A percentile compares a stretch with the other conserved stretches of the same genome.
Evolutionary conservation across 192 early-diverging fungal genomes (phyloP).

Genomic region (Linnemannia hyalina): DNA sequence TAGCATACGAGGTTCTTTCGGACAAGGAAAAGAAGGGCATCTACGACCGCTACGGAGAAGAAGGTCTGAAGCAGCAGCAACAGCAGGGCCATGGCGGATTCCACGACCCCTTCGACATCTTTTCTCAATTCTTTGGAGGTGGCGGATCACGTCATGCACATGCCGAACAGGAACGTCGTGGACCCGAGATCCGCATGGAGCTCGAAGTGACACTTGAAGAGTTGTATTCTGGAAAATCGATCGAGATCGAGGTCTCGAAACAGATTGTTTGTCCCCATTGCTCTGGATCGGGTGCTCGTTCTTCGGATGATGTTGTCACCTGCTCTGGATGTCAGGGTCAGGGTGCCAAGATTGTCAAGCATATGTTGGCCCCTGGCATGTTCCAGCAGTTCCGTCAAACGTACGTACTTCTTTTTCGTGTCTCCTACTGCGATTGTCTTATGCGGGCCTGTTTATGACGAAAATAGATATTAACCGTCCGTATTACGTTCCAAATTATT

Average conservation of each 20-base stretch:
- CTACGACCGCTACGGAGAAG: slow-evolving; percentile 96
- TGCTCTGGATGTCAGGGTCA: slow-evolving; percentile 85
- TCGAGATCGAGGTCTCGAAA: slow-evolving; percentile 95
- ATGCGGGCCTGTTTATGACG: no score
- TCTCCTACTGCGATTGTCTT: not conserved
- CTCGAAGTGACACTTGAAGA: slow-evolving; percentile 92
- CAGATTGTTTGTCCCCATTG: slow-evolving; percentile 95
- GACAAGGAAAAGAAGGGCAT: slow-evolving; percentile 93
- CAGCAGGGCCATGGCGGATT: slow-evolving; percentile 71
- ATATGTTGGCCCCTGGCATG: slow-evolving; percentile 93
- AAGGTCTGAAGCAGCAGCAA: slow-evolving; percentile 86
- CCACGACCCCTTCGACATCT: slow-evolving; percentile 99
- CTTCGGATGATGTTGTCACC: slow-evolving; percentile 84
- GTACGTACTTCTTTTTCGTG: slow-evolving; percentile 31
- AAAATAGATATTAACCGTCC: no score
- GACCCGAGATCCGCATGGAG: slow-evolving; percentile 82
- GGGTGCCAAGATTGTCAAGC: slow-evolving; percentile 85
- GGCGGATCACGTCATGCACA: slow-evolving; percentile 38
- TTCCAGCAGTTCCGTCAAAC: slow-evolving; percentile 94
- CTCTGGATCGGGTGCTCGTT: slow-evolving; percentile 91
- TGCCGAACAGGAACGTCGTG: slow-evolving; percentile 79
- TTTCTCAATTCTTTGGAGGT: slow-evolving; percentile 88
- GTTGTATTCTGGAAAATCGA: slow-evolving; percentile 84
- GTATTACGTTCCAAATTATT: slow-evolving; percentile 4
- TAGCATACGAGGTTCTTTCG: slow-evolving; percentile 94